Evolutionary conservation across 106 monocot species (phyloP), one percentile per base, ranked within the genome.

Genomic region (Allium fistulosum): DNA sequence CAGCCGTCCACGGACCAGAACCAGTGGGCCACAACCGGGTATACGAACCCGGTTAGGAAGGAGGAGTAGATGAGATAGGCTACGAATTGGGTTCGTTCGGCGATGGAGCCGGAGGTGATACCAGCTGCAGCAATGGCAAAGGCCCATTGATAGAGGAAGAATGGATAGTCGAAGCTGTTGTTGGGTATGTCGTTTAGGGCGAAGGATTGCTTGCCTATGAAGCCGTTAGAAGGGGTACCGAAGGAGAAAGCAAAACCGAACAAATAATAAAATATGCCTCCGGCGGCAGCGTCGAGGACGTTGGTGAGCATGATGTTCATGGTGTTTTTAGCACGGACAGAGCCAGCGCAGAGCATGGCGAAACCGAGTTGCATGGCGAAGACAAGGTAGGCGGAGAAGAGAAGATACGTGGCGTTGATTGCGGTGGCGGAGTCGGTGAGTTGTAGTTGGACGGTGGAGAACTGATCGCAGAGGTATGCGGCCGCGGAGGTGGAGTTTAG

Each of bases 251-350:
- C 87, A 74, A 90, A 94, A 28, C 94, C 94, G 80, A 94, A 90
- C 51, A 94, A 86, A 76, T 94, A 94, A 80, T 94, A 90, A 77
- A 79, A 87, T 69, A 94, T 68, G 59, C 73, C 87, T 4, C 94
- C 94, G 49, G 82, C 84, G 26, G 84, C 90, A n/a, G 94, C 94
- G 72, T 94, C 94, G 69, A 94, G 77, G 63, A 94, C 87, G 80
- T 94, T 94, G 76, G 94, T 94, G 78, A 94, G 90, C 94, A 94
- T 90, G 79, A 94, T 90, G 87, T 94, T 94, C 80, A 94, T 78
- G 79, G 94, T 82, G 80, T 94, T 94, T 71, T 94, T 94, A 53
- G 89, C 81, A 7, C 94, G 89, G 61, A 94, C 94, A 49, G 94
- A 94, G 22, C 94, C 94, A 14, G 89, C 94, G 73, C 94, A 94